phyloP scores from a whole-genome alignment of 2,329 filamentous ascomycete species.

The Aspergillus sp. region DNA sequence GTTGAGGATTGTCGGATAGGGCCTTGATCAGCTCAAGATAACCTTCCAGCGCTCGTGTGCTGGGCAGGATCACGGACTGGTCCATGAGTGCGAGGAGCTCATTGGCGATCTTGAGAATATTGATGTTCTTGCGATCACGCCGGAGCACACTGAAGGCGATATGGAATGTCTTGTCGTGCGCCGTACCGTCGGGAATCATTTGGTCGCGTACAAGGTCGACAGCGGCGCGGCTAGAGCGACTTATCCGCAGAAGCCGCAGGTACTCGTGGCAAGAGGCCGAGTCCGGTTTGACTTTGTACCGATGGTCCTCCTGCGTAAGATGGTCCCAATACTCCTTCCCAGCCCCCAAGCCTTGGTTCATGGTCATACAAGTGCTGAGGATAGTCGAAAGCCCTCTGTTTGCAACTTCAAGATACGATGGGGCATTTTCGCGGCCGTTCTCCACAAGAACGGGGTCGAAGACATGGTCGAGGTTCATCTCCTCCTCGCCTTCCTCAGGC shows the following conservation, averaged over 20 bases:
- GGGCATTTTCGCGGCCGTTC: conserved; percentile 3
- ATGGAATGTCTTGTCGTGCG: conserved; percentile 51
- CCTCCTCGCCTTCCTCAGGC: conserved; percentile 8
- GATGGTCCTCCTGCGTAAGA: conserved; percentile 44
- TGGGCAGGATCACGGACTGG: conserved; percentile 18
- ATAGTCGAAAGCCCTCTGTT: conserved; percentile 58
- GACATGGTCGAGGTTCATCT: conserved; percentile 21
- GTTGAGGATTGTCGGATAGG: conserved; percentile 18
- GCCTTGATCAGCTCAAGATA: conserved; percentile 21
- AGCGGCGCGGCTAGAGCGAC: conserved; percentile 55
- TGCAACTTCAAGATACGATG: conserved; percentile 37
- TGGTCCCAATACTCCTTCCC: conserved; percentile 70
- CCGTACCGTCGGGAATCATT: conserved; percentile 38
- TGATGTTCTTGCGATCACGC: conserved; percentile 66
- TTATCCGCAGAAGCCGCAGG: conserved; percentile 56
- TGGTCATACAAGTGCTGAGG: conserved; percentile 50
- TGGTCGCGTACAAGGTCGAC: conserved; percentile 49
- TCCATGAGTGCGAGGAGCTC: conserved; percentile 57
- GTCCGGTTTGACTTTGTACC: conserved; percentile 60
- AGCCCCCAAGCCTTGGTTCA: conserved; percentile 50
- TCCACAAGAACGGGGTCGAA: conserved; percentile 26
- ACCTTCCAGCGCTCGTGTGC: conserved; percentile 18
- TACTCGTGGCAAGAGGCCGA: conserved; percentile 59
- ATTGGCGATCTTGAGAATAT: conserved; percentile 56
- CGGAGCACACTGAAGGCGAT: conserved; percentile 65